These are phyloP conservation scores for Fusarium liriodendri DNA, from an alignment of 2,329 filamentous ascomycete species.

Conservation along the genomic window DNA sequence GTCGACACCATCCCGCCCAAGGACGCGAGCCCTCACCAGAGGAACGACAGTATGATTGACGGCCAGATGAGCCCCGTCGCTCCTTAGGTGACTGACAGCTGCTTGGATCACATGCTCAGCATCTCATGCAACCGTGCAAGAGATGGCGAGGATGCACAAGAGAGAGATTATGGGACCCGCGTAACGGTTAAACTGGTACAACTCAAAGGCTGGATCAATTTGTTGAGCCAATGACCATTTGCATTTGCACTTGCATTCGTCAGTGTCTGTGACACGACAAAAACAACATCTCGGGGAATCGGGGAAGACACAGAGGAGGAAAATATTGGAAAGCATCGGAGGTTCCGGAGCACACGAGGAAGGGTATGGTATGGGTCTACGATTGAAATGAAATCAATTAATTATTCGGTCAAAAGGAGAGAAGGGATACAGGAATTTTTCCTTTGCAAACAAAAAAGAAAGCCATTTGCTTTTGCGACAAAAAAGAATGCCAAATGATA, in stretches of 20 bases:
- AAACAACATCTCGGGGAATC: not conserved
- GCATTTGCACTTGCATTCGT: constrained; percentile 15
- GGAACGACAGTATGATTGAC: constrained; percentile 39
- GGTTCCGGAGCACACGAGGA: constrained; percentile 1
- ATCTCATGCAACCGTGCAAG: constrained; percentile 7
- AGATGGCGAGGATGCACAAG: constrained; percentile 8
- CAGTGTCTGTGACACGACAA: constrained; percentile 26
- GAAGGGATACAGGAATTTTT: constrained; percentile 7
- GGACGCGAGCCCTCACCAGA: constrained; percentile 15
- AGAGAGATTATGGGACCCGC: constrained; percentile 1
- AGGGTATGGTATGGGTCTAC: not conserved
- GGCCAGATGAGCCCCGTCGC: constrained; percentile 24
- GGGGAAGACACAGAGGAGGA: not conserved
- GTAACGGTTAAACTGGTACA: constrained; percentile 3
- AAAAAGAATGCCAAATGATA: not conserved
- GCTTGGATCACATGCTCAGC: constrained; percentile 3
- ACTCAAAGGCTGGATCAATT: constrained; percentile 20
- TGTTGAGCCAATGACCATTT: constrained; percentile 5
- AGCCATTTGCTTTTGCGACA: constrained; percentile 1
- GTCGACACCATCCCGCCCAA: constrained; percentile 33
- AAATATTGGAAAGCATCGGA: not conserved
- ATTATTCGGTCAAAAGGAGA: constrained; percentile 7
- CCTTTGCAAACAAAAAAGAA: not conserved
- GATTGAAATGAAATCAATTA: constrained; percentile 14
- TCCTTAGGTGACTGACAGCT: constrained; percentile 5